Evolutionary conservation across 768 basidiomycete species (phyloP), one percentile per base, ranked within the genome.

Genomic region (Suillus sp.): DNA sequence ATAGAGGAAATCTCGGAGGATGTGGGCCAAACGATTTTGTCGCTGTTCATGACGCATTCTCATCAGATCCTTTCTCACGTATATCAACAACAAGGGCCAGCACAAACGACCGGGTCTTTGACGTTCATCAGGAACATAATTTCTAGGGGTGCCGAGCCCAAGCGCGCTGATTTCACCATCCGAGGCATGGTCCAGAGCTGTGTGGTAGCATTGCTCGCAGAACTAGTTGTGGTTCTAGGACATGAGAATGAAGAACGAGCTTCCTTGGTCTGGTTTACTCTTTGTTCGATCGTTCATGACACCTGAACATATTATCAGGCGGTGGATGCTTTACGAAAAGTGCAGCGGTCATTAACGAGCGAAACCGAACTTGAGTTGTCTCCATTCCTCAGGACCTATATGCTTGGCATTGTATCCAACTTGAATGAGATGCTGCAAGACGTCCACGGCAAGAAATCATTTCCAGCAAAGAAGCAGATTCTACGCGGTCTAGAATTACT

Each of bases 361-460:
- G 63, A 73, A 55, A 64, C 56, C 62, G 68, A 70, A 22, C 70
- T 75, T 27, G 80, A 83, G 62, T 73, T 92, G 42, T 81, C 83
- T 25, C 74, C 75, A 0, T 90, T 95, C 61, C 78, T 98, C 55
- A 88, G 89, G 74, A 80, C 79, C 9, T 84, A 93, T 66, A 89
- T 96, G 78, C 84, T 97, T 7, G 96, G 92, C 1, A 80, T 98
- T 61, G 88, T 98, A 22, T 87, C 92, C 0, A 81, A 88, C 66
- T 83, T 97, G 68, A 96, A 92, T 68, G 93, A 95, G 37, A 86
- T 90, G 76, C 76, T 98, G 59, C 93, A 94, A 71, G 95, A 95
- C 64, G 81, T 90, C 1, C 86, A 88, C 27, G 92, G 91, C 5
- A 93, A 91, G 75, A 90, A 90, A 67, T 78, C 98, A 0, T 78